These are phyloP conservation scores for Paspalum vaginatum DNA, from an alignment of 176 grass and related monocot genomes.

Conservation along the genomic window DNA sequence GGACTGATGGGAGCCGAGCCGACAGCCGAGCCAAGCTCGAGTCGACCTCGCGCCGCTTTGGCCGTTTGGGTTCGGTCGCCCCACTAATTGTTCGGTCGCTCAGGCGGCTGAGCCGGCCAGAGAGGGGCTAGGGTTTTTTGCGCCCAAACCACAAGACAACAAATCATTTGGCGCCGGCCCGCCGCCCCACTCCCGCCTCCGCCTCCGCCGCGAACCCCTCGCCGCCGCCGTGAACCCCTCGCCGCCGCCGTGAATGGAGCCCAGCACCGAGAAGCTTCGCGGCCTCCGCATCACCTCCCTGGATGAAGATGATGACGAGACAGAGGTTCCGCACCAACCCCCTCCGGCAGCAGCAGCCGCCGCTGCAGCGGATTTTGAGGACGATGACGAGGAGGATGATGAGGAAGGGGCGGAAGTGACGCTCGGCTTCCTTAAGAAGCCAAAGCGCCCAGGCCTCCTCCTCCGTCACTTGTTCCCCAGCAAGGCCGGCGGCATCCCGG, in stretches of 20 bases:
- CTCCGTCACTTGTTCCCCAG: conserved; percentile 81
- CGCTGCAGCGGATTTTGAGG: conserved; percentile 23
- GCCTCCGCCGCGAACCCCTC: not conserved
- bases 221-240: conserved; percentile 24
- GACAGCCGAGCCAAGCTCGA: not conserved
- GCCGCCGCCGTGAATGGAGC: conserved; percentile 44
- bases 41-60: conserved; percentile 33
- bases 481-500: conserved; percentile 79
- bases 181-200: conserved; percentile 14
- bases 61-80: not conserved
- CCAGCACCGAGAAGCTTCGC: conserved; percentile 40
- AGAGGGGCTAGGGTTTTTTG: conserved; percentile 45
- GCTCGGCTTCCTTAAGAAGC: conserved; percentile 68
- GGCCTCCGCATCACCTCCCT: conserved; percentile 50
- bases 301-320: conserved; percentile 50
- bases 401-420: conserved; percentile 55
- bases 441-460: conserved; percentile 53
- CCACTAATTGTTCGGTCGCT: not conserved
- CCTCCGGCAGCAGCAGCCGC: not conserved
- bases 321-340: not conserved
- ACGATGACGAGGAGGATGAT: conserved; percentile 51
- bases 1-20: not conserved
- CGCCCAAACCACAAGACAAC: conserved; percentile 7
- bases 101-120: conserved; percentile 14
- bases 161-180: conserved; percentile 7